These are phyloP conservation scores for Pyrus hybrid DNA, from an alignment of 331 rosid species.

Conservation along the genomic window DNA sequence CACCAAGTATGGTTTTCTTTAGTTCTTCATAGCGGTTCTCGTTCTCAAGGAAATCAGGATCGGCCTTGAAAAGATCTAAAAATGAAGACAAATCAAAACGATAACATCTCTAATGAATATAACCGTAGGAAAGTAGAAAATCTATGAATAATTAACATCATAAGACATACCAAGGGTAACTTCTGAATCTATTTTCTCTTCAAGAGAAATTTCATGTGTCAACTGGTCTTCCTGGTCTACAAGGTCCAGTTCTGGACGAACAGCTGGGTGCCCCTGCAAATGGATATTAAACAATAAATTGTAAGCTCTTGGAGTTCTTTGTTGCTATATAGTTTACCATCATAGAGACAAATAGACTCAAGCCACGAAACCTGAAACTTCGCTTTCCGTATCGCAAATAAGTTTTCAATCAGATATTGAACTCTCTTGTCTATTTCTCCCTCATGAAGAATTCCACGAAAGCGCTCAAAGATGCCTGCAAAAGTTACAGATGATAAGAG, in stretches of 20 bases:
- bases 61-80: slow-evolving; percentile 73
- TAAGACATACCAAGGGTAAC: slow-evolving; percentile 57
- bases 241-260: slow-evolving; percentile 87
- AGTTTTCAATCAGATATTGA: slow-evolving; percentile 81
- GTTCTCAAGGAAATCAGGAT: slow-evolving; percentile 62
- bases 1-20: slow-evolving; percentile 74
- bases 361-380: slow-evolving; percentile 67
- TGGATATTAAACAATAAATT: neutral
- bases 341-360: neutral
- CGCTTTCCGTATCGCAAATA: slow-evolving; percentile 86
- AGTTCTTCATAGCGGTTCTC: slow-evolving; percentile 74
- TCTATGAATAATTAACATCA: neutral
- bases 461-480: slow-evolving; percentile 94
- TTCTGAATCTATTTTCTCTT: slow-evolving; percentile 75
- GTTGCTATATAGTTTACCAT: neutral
- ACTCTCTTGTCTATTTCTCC: slow-evolving; percentile 95
- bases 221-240: slow-evolving; percentile 95
- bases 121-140: neutral
- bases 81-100: neutral
- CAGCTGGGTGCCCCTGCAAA: slow-evolving; percentile 86
- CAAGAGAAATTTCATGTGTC: slow-evolving; percentile 80
- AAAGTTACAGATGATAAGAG: slow-evolving; percentile 3
- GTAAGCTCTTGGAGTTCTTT: neutral
- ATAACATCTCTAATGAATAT: neutral
- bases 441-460: slow-evolving; percentile 97